Conservation (phyloP, 768 basidiomycete genomes). For the Russula lepida region DNA sequence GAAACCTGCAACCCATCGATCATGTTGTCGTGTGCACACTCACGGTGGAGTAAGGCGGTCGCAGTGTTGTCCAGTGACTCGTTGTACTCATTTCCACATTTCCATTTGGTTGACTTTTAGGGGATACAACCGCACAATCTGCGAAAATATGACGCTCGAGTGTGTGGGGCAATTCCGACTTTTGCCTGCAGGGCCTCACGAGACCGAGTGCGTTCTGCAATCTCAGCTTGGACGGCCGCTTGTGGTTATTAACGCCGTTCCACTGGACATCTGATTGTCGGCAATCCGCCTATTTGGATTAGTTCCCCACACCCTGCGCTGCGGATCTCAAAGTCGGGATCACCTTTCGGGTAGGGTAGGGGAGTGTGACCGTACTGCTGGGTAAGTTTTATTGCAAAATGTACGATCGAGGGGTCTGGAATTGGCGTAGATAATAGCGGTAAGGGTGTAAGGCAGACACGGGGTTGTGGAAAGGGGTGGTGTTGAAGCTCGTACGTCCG, state of each 20-base stretch:
- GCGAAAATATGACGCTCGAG: neutral
- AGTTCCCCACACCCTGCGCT: neutral
- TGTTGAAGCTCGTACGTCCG: neutral
- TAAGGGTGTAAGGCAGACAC: conserved; percentile 13
- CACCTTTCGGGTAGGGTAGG: neutral
- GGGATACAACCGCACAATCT: neutral
- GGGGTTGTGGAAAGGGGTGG: neutral
- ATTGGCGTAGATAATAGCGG: conserved; percentile 7
- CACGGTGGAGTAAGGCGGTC: neutral
- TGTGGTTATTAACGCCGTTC: neutral
- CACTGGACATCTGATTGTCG: neutral
- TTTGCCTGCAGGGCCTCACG: neutral
- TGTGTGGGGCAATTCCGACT: neutral
- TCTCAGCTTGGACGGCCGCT: neutral
- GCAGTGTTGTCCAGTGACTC: neutral
- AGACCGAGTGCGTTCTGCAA: neutral
- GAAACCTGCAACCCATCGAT: neutral
- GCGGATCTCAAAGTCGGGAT: neutral
- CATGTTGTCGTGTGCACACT: neutral
- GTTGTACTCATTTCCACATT: neutral
- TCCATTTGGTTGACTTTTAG: neutral
- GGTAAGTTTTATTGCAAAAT: neutral
- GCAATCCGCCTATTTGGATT: neutral
- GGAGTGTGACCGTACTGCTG: neutral
- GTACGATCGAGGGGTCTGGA: conserved; percentile 6